Percentiles rank a stretch among this genome's conserved stretches.
Conservation (phyloP, 306 rosid species). For the Spatholobus suberectus region DNA sequence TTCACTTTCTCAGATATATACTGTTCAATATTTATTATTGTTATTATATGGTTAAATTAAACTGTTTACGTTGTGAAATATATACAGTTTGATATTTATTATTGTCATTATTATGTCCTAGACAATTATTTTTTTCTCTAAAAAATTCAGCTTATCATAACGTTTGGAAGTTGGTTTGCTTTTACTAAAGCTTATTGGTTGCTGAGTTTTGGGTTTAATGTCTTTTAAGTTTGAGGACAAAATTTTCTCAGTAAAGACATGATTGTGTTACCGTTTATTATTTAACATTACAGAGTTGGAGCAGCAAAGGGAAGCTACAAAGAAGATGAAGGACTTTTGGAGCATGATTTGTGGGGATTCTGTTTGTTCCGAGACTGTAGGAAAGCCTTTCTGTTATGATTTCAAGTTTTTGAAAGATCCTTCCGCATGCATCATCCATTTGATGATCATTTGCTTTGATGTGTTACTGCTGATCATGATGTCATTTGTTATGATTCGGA, state of each 20-base stretch:
- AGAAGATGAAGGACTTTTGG: slow-evolving; percentile 54
- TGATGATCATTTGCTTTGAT: slow-evolving; percentile 51
- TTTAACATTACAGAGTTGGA: slow-evolving; percentile 10
- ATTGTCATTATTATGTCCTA: too few species aligned
- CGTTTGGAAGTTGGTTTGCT: too few species aligned
- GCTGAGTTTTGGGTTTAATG: background rate
- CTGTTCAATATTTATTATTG: background rate
- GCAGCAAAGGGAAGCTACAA: background rate
- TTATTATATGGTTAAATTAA: background rate
- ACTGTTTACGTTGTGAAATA: background rate
- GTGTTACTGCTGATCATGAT: slow-evolving; percentile 54
- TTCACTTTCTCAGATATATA: background rate
- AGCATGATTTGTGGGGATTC: slow-evolving; percentile 56
- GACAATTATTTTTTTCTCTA: too few species aligned
- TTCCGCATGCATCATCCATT: slow-evolving; percentile 60
- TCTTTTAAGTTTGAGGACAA: background rate
- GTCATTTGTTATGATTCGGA: slow-evolving; percentile 42
- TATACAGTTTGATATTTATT: too few species aligned
- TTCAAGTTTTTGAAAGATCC: slow-evolving; percentile 51
- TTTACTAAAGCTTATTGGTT: too few species aligned
- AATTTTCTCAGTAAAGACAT: background rate
- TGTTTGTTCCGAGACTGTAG: slow-evolving; percentile 37
- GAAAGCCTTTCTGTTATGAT: slow-evolving; percentile 37
- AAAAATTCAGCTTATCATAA: too few species aligned
- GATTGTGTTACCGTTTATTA: background rate